Evolutionary conservation across 495 filamentous ascomycete genomes (phyloP), one percentile per base, ranked within the genome.

Genomic region (Tuber magnatum): DNA sequence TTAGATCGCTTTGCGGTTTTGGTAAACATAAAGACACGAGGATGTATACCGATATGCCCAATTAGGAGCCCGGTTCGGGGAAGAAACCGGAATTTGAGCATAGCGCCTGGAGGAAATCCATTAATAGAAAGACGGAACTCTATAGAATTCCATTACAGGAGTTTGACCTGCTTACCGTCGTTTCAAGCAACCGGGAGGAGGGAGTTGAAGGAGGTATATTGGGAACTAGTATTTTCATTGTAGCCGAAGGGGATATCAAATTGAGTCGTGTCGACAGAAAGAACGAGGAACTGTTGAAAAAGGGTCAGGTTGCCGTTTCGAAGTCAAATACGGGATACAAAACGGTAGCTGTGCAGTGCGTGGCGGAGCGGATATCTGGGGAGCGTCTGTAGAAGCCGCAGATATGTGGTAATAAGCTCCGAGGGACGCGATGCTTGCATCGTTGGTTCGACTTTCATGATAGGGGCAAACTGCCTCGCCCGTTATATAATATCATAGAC

Each of bases 1-100:
- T 41, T 68, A 73, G 77, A 80, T 80, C 74, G 75, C 78, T 41
- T 78, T 78, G 76, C 35, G 75, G 78, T 40, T 74, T 80, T 28
- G 73, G 69, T 32, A 71, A 71, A 44, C 72, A 69, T 20, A 48
- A 78, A 8, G 68, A 72, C 56, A 71, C 71, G 20, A 51, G 39
- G 16, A 42, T 78, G 8, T 74, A 78, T 39, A 75, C 46, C 16
- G 61, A 76, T 56, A 76, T 72, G 68, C 73, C 80, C n/a, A 65
- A 40, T 32, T 81, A 78, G 41, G 51, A 76, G 40, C 28, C 69
- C 0, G 43, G 41, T 20, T 32, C 42, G 16, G 46, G 68, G 18
- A 69, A 71, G 24, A 76, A 70, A 14, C 70, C 74, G 22, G 73
- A 76, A 38, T 46, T 78, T 16, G 68, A 80, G 46, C 75, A 80